Percentiles rank a stretch among this genome's conserved stretches.
These are phyloP conservation scores for Mikania micrantha DNA, from an alignment of 129 eudicot genomes.

Conservation along the genomic window DNA sequence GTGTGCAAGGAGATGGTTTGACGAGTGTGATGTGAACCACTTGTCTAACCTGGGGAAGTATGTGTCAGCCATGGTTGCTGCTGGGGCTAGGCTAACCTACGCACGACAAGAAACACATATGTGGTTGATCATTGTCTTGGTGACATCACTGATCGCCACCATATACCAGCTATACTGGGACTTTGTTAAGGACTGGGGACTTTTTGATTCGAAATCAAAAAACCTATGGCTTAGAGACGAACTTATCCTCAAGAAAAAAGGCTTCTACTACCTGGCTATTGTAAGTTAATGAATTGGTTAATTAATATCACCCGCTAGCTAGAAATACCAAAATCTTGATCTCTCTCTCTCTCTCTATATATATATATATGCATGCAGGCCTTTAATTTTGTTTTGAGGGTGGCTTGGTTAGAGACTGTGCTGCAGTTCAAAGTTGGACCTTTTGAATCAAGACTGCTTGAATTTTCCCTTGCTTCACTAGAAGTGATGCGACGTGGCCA, in stretches of 20 bases:
- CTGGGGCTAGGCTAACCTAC: conserved; percentile 87
- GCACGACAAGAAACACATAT: conserved; percentile 47
- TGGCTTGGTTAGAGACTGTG: conserved; percentile 93
- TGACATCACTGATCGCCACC: conserved; percentile 81
- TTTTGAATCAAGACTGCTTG: conserved; percentile 65
- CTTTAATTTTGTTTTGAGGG: conserved; percentile 64
- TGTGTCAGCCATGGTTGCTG: conserved; percentile 97
- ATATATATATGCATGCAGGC: conserved; percentile 30
- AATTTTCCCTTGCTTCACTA: conserved; percentile 75
- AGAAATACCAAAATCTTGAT: too few species aligned
- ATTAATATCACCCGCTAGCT: too few species aligned
- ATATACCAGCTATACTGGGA: conserved; percentile 95
- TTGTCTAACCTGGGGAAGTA: conserved; percentile 89
- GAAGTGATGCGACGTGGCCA: conserved; percentile 98
- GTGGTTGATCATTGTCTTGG: conserved; percentile 61
- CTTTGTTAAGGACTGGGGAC: conserved; percentile 96
- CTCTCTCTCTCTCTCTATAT: too few species aligned
- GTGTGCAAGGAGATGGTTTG: conserved; percentile 99
- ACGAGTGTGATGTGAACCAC: conserved; percentile 62
- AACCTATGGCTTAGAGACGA: conserved; percentile 86
- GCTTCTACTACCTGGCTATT: conserved; percentile 77
- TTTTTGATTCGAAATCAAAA: conserved; percentile 57
- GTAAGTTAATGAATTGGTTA: conserved; percentile 36
- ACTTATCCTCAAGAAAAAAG: conserved; percentile 59
- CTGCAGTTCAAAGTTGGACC: conserved; percentile 59